phyloP scores from a whole-genome alignment of 345 rosid genomes.

The Noccaea bulbosa region DNA sequence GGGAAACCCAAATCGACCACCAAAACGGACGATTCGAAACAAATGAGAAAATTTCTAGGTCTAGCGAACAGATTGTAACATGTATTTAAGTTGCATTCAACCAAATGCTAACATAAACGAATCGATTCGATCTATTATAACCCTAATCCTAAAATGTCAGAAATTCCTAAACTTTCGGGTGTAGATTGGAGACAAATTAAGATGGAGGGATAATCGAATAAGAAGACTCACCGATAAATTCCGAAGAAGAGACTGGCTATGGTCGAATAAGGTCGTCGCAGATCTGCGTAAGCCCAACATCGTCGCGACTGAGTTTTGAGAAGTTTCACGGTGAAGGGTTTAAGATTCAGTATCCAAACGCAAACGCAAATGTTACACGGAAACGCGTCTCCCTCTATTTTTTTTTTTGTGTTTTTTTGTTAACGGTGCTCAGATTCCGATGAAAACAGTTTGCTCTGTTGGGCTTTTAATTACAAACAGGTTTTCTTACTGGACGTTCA shows the following conservation, averaged over 20 bases:
- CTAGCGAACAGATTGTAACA: neutral
- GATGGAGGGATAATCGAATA: neutral
- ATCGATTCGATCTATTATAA: constrained; percentile 19
- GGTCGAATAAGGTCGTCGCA: constrained; percentile 42
- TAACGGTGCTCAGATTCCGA: neutral
- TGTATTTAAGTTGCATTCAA: neutral
- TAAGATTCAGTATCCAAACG: constrained; percentile 22
- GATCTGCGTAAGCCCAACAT: constrained; percentile 50
- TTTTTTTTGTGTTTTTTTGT: neutral
- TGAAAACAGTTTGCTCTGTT: no score
- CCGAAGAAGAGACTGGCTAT: constrained; percentile 48
- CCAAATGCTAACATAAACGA: neutral
- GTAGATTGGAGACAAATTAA: neutral
- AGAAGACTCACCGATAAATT: constrained; percentile 42
- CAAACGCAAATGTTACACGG: neutral
- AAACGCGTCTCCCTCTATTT: neutral
- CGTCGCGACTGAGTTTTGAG: constrained; percentile 14
- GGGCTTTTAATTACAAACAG: no score
- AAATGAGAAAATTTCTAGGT: neutral
- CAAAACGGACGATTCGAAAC: neutral
- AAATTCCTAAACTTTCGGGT: neutral
- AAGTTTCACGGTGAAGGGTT: constrained; percentile 21
- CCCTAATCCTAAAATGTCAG: constrained; percentile 1
- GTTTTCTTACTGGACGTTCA: neutral
- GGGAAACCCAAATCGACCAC: neutral